These are phyloP conservation scores for Schwanniomyces pseudopolymorphus DNA, from an alignment of 805 yeast species.

Conservation along the genomic window DNA sequence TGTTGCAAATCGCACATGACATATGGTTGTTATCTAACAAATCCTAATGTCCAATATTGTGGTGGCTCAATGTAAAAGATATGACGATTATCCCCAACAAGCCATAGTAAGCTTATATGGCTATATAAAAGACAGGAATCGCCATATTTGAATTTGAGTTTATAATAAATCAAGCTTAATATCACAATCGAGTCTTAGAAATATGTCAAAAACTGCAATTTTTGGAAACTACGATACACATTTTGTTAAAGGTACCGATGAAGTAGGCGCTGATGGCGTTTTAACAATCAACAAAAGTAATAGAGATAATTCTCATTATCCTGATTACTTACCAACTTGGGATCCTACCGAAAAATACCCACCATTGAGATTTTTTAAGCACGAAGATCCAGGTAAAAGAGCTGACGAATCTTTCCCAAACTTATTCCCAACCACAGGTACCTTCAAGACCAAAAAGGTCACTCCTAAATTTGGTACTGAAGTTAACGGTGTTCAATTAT, in stretches of 20 bases:
- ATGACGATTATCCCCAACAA: background rate
- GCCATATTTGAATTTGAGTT: background rate
- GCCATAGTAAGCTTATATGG: background rate
- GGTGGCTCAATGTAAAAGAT: background rate
- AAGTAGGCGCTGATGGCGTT: constrained; percentile 47
- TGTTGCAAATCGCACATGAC: background rate
- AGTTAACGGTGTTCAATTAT: constrained; percentile 58
- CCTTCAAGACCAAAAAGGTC: constrained; percentile 35
- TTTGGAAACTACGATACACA: constrained; percentile 46
- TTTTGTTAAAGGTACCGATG: constrained; percentile 52
- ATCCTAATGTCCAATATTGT: background rate
- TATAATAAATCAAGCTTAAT: too few species aligned
- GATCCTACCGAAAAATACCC: constrained; percentile 55
- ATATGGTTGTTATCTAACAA: background rate
- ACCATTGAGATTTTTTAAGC: constrained; percentile 55
- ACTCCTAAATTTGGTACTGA: constrained; percentile 75
- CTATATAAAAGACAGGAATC: background rate
- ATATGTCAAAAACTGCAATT: constrained; percentile 9
- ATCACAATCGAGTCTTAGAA: background rate
- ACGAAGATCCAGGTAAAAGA: constrained; percentile 60
- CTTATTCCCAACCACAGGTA: constrained; percentile 43
- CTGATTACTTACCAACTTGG: constrained; percentile 69
- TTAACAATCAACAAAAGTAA: constrained; percentile 44
- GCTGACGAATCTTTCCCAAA: constrained; percentile 60
- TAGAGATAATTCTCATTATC: constrained; percentile 36